Conservation (phyloP, 257 asterid species). For the Gynochthodes officinalis region DNA sequence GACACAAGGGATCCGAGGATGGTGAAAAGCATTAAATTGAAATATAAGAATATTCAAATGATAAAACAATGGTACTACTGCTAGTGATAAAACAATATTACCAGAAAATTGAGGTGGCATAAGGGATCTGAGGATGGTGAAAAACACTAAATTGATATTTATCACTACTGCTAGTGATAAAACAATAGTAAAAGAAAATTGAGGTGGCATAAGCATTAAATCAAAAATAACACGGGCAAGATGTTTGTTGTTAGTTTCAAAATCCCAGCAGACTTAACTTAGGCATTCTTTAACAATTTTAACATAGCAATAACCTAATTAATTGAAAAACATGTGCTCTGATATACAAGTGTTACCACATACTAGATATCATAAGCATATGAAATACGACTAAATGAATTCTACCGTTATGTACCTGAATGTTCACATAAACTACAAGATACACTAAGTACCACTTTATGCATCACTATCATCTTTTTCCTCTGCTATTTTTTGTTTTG, state of each 20-base stretch:
- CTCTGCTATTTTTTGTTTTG: not conserved
- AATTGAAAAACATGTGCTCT: not conserved
- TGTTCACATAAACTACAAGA: not conserved
- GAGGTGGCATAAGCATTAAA: not conserved
- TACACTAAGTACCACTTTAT: not conserved
- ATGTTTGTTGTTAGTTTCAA: not conserved
- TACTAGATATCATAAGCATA: not conserved
- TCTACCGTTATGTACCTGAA: not conserved
- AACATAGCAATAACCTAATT: not conserved
- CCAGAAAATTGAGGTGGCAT: not conserved
- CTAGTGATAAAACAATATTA: not conserved
- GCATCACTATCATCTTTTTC: not conserved
- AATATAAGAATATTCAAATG: not conserved
- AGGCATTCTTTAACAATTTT: not conserved
- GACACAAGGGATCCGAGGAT: not conserved
- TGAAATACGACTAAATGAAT: not conserved
- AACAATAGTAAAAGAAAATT: not conserved
- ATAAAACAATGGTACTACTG: no score
- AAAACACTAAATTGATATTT: not conserved
- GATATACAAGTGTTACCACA: not conserved
- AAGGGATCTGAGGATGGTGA: not conserved
- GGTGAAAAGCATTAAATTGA: not conserved
- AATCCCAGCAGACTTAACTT: not conserved
- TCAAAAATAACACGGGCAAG: not conserved
- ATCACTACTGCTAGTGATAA: constrained; percentile 3